phyloP scores from a whole-genome alignment of 768 basidiomycete genomes.

The Phlebiopsis flavidoalba region DNA sequence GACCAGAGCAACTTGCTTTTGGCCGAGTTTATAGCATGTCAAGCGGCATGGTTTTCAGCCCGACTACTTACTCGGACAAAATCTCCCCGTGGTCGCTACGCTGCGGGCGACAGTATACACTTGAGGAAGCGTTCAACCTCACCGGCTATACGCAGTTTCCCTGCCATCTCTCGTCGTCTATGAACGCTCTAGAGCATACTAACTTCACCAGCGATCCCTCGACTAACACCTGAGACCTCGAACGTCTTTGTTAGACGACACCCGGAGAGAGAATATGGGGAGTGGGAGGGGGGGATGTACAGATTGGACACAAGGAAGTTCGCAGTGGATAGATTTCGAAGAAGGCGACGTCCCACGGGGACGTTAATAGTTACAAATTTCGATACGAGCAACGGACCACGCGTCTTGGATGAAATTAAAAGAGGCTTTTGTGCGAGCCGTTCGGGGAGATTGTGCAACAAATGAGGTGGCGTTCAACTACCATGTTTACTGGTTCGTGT shows the following conservation, averaged over 20 bases:
- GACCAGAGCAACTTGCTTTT: background rate
- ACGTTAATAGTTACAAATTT: background rate
- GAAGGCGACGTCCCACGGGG: background rate
- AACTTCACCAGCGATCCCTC: background rate
- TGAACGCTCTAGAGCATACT: background rate
- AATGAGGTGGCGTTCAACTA: background rate
- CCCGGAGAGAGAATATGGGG: background rate
- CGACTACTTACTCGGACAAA: background rate
- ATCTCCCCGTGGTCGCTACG: no score
- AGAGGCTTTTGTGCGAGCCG: background rate
- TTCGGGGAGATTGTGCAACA: background rate
- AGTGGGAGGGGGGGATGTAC: background rate
- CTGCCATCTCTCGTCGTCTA: background rate
- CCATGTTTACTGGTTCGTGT: background rate
- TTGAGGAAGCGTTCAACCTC: background rate
- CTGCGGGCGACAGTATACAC: no score
- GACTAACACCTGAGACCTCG: background rate
- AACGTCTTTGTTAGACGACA: background rate
- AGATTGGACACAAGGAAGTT: background rate
- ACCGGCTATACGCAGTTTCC: background rate
- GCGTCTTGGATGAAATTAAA: background rate
- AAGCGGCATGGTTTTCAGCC: background rate
- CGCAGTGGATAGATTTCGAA: background rate
- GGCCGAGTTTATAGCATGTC: background rate
- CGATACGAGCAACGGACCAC: background rate